Evolutionary conservation across 1,284 basidiomycete genomes (phyloP).

Genomic region (Trametes hirsuta): DNA sequence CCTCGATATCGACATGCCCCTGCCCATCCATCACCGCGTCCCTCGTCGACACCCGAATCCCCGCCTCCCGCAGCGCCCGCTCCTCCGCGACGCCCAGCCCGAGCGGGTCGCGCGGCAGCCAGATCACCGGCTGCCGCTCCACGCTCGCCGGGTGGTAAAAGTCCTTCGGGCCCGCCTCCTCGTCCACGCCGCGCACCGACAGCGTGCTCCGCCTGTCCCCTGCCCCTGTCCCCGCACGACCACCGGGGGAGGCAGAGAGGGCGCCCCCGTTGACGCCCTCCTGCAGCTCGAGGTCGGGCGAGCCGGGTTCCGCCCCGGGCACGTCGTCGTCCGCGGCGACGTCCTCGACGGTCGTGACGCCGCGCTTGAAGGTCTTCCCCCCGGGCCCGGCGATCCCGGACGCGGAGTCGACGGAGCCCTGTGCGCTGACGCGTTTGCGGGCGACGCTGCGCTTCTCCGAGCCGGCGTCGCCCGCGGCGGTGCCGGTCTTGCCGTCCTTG

Average conservation of each 20-base stretch:
- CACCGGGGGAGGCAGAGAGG: no score
- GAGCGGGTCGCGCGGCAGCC: constrained; percentile 77
- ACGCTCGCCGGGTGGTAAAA: constrained; percentile 86
- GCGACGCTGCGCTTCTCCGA: background rate
- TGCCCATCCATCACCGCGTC: constrained; percentile 68
- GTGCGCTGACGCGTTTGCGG: constrained; percentile 12
- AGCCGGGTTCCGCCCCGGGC: background rate
- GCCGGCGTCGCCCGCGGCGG: constrained; percentile 4
- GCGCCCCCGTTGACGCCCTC: background rate
- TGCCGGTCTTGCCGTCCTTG: constrained; percentile 11
- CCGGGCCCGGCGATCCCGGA: background rate
- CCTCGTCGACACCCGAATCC: constrained; percentile 58
- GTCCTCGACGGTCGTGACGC: constrained; percentile 3
- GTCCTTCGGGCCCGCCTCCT: constrained; percentile 40
- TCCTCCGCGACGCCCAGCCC: constrained; percentile 72
- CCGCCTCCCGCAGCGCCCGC: constrained; percentile 54
- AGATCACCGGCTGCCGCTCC: constrained; percentile 75
- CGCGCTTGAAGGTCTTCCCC: background rate
- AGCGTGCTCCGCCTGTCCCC: background rate
- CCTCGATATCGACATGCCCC: constrained; percentile 65
- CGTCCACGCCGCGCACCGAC: constrained; percentile 25
- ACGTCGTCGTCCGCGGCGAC: background rate
- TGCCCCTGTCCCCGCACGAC: background rate
- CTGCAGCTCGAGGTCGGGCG: constrained; percentile 8
- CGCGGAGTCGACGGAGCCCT: constrained; percentile 9